phyloP scores from a whole-genome alignment of 2,329 filamentous ascomycete genomes.

The Neopestalotiopsis rosae region DNA sequence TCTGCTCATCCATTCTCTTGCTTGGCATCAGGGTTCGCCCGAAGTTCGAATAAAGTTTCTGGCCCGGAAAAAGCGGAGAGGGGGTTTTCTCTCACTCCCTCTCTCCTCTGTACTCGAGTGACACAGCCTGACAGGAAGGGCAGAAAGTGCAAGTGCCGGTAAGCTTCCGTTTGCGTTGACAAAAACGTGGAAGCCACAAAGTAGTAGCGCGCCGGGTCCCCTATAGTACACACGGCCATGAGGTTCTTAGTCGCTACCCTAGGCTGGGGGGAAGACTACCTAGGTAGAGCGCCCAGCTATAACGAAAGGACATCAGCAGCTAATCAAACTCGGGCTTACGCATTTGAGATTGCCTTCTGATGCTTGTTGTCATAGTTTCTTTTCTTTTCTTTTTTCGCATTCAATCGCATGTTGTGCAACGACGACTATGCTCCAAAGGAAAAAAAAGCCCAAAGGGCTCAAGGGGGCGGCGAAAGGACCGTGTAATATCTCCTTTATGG shows the following conservation, averaged over 20 bases:
- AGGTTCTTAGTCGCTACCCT: background rate
- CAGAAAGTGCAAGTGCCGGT: background rate
- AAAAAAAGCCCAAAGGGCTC: background rate
- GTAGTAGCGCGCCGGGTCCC: background rate
- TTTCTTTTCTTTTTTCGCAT: background rate
- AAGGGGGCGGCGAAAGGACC: background rate
- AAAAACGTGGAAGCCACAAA: background rate
- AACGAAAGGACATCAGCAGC: background rate
- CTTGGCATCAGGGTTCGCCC: background rate
- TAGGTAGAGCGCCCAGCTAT: background rate
- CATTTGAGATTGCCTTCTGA: background rate
- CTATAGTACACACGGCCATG: background rate
- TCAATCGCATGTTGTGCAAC: background rate
- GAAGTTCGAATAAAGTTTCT: conserved; percentile 1
- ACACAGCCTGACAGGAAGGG: background rate
- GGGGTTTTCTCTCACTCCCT: background rate
- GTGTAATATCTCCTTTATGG: background rate
- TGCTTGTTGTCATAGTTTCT: background rate
- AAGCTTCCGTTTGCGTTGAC: background rate
- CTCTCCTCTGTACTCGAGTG: background rate
- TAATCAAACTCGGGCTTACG: background rate
- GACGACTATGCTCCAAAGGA: background rate
- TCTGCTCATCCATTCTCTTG: no score
- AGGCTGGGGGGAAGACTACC: background rate
- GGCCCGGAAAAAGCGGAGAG: background rate